Evolutionary conservation across 148 eudicot species (phyloP), one percentile per base, ranked within the genome.

Genomic region (Tetragonia tetragonoides): DNA sequence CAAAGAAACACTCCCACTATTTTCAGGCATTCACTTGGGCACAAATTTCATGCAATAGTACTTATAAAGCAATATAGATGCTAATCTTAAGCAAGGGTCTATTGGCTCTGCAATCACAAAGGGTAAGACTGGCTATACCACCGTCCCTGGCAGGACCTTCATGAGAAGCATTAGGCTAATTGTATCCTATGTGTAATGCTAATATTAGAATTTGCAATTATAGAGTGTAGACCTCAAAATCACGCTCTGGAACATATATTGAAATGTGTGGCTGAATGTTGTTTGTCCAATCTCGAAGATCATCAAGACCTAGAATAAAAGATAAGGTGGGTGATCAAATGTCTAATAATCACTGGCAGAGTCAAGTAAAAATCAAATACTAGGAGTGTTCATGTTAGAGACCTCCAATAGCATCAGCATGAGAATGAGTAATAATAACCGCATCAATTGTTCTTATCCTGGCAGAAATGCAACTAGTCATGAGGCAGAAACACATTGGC

Each of bases 401-500:
- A 95, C 99, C 98, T 95, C 99, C 98, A 86, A 95, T 93, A 73
- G 99, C 98, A 83, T 93, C 99, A 88, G 99, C 99, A 90, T 95
- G 99, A 79, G 99, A 95, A 89, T 95, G 99, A 83, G 99, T 95
- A 82, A 93, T 90, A 76, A 95, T 69, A 86, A 93, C 99, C 37
- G 98, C 98, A 80, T 95, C 99, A 76, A 95, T 70, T 77, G 79
- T 84, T 90, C 99, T 91, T 95, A 95, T 87, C 95, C 98, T 95
- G 97, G 87, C 85, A 92, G 79, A 89, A 82, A 84, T 79, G 75
- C 83, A 92, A 83, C 78, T 75, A 81, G 91, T 90, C 79, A 88
- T 76, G 72, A 81, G 69, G 38, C 72, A 65, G 71, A 41, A 70
- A 51, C 71, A 54, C 63, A 41, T 56, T 68, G 65, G 70, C 37